Percentiles rank a stretch among this genome's conserved stretches.
Evolutionary conservation across 2,329 filamentous ascomycete genomes (phyloP).

Genomic region (Aspergillus sp.): DNA sequence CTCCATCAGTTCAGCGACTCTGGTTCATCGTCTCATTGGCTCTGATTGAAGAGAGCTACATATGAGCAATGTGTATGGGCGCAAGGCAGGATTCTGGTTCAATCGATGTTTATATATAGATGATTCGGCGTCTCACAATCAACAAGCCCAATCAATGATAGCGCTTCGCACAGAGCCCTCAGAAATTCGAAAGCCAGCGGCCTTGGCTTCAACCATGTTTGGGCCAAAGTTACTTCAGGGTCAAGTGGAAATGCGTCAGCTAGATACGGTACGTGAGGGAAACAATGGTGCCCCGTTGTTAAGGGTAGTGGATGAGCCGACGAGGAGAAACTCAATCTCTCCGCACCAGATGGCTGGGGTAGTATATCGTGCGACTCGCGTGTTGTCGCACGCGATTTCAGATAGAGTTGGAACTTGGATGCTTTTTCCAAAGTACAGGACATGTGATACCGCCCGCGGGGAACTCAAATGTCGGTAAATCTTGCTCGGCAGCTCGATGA

Average conservation of each 20-base stretch:
- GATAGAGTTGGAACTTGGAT: slow-evolving; percentile 8
- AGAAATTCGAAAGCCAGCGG: slow-evolving; percentile 3
- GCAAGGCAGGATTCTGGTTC: not conserved
- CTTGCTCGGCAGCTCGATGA: not conserved
- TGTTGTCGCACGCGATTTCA: not conserved
- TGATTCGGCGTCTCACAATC: slow-evolving; percentile 9
- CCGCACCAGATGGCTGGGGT: not conserved
- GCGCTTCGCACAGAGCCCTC: not conserved
- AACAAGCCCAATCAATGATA: slow-evolving; percentile 8
- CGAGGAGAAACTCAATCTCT: not conserved
- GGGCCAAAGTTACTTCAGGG: not conserved
- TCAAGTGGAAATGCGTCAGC: not conserved
- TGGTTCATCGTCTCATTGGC: slow-evolving; percentile 1
- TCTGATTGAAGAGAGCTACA: not conserved
- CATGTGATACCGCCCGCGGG: slow-evolving; percentile 4
- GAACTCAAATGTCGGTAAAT: not conserved
- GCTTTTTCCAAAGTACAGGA: slow-evolving; percentile 4
- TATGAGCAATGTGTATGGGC: not conserved
- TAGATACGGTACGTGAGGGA: not conserved
- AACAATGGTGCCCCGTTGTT: not conserved
- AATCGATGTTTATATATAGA: slow-evolving; percentile 16
- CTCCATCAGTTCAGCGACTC: not conserved
- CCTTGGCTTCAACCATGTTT: not conserved
- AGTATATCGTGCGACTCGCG: not conserved
- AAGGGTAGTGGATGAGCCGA: not conserved